Evolutionary conservation across 139 green algal genomes (phyloP), one percentile per base, ranked within the genome.

Genomic region (Micractinium conductrix): DNA sequence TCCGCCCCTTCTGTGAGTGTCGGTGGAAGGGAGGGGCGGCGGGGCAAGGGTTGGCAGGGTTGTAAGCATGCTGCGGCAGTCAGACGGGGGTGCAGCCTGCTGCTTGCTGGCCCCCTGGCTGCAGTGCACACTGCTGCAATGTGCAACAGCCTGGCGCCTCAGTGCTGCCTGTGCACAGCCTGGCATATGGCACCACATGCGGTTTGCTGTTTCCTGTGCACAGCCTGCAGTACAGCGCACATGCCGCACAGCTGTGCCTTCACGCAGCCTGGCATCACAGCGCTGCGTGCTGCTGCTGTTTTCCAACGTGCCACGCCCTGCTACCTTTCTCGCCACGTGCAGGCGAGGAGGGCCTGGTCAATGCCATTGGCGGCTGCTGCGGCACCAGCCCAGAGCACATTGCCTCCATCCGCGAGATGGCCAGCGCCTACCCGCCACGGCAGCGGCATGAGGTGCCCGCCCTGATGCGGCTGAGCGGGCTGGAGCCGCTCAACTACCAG

Each of bases 361-460:
- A 99, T 87, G 93, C 91, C 58, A 93, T 99, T 24, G 97, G 97
- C 43, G 97, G 97, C 74, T 99, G 97, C 94, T 99, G 97, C 87
- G 97, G 97, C 78, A 96, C 91, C 17, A 93, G 90, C 8, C 93
- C 93, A 21, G 94, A 98, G 87, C 97, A 99, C 92, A 99, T 99
- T 74, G 87, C 89, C 2, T 92, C 94, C 78, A 94, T 99, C 72
- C 69, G 53, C 8, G 45, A 93, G n/a, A 91, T 94, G 85, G 92
- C 88, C 37, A 55, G 33, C 1, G 83, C 90, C 22, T 98, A 95
- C 87, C 62, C 88, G 33, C 93, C 95, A 1, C 94, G 96, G 30
- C 63, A 90, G 86, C 80, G 63, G 65, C 92, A 93, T 58, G 37
- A 8, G 1, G 87, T 98, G n/a, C 81, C 93, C 44, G 78, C 90